Evolutionary conservation across 306 rosid species (phyloP), one percentile per base, ranked within the genome.

Genomic region (Vigna reflexopilosa): DNA sequence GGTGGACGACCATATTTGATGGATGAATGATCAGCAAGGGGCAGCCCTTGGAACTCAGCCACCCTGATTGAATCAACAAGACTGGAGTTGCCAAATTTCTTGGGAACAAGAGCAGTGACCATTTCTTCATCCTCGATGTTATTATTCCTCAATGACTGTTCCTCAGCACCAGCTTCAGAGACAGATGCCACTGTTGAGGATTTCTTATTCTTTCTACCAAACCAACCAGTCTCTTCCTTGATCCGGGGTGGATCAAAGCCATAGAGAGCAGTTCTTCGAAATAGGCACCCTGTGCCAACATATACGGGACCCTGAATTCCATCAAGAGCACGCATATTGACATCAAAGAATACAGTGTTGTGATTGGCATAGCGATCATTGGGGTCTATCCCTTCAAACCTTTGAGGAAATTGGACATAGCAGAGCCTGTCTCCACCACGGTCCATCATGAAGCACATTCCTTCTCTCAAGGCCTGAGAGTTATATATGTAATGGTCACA

Each of bases 361-460:
- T 90, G 92, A 79, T 91, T 91, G 61, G 94, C 97, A 61, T 91
- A 91, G 11, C 94, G 94, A 75, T 91, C 97, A 58, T 91, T 88
- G 45, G 97, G 94, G 68, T 91, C 97, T 5, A 91, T 88, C 76
- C 97, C 97, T 85, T 91, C 97, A 54, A 91, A 91, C 84, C 97
- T 83, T 80, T 91, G 97, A 49, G 97, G 97, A 63, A 91, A 91
- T 67, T 91, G 97, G 66, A 88, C 90, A 34, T 86, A 91, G 82
- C 89, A 82, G 47, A 89, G 83, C 20, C 52, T 83, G 1, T 91
- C 97, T 2, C 97, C 97, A 42, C 81, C 97, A 1, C 83, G 86
- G 88, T 91, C 97, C 97, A 91, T 89, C 97, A 91, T 91, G 88
- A 88, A 89, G 86, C 97, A 91, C 90, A 91, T 91, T 11, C 96